Evolutionary conservation across 805 yeast species (phyloP), one percentile per base, ranked within the genome.

Genomic region (Ogataea pilisensis): DNA sequence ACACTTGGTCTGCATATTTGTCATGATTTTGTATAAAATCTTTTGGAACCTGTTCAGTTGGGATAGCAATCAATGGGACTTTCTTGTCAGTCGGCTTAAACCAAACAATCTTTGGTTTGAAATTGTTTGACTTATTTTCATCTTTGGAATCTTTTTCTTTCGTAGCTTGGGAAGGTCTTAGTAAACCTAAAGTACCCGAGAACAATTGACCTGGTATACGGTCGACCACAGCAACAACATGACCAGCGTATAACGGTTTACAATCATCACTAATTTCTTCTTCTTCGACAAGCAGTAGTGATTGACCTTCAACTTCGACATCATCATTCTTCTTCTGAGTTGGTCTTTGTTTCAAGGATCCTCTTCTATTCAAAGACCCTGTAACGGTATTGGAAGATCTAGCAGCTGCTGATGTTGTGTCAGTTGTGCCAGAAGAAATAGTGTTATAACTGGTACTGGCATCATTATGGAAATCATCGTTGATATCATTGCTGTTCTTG

Each of bases 241-340:
- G 99, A 18, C 99, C 99, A 1, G 98, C 97, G 55, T 91, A 93
- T 38, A 93, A 70, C 6, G 99, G 99, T 61, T 87, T 90, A 51
- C 80, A 80, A 33, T 87, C 95, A 59, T 91, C 97, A 55, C 82
- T 85, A 51, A 91, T 85, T 63, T 90, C 96, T 59, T 91, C 97
- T 59, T 93, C 99, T 64, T 93, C 99, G 13, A 85, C 93, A 39
- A 93, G 69, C 34, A 93, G 68, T 48, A 93, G 71, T 2, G 95
- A 85, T 65, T 93, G 99, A 34, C 99, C 99, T 64, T 93, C 99
- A 31, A 93, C 99, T 66, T 93, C 99, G 19, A 93, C 96, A 58
- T 93, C 99, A 61, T 93, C 99, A 57, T 89, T 90, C 66, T 93
- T 93, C 74, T 93, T 93, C 73, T 90, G 95, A 13, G 95, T 85